Percentiles rank a stretch among this genome's conserved stretches.
phyloP scores from a whole-genome alignment of 2,329 filamentous ascomycete species.

The Nothophoma quercina region DNA sequence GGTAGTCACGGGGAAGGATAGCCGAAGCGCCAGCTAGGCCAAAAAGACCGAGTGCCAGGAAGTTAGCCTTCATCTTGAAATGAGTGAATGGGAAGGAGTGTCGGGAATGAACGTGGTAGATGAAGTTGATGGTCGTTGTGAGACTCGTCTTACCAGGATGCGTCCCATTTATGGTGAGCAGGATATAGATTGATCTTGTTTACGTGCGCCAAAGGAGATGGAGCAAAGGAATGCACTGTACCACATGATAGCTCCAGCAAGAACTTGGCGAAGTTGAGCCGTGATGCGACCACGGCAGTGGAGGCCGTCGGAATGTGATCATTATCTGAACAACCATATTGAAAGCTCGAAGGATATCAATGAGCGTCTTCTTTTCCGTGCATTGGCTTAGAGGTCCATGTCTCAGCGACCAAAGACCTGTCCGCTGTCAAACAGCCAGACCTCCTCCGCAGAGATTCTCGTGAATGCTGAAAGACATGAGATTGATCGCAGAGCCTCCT shows the following conservation, averaged over 20 bases:
- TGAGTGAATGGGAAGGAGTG: slow-evolving; percentile 24
- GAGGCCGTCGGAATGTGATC: slow-evolving; percentile 9
- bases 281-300: slow-evolving; percentile 7
- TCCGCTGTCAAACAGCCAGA: too few species aligned
- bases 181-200: slow-evolving; percentile 36
- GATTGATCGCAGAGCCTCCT: not conserved
- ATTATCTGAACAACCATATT: not conserved
- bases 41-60: slow-evolving; percentile 24
- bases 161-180: slow-evolving; percentile 38
- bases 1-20: slow-evolving; percentile 15
- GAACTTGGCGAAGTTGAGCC: slow-evolving; percentile 22
- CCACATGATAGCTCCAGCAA: slow-evolving; percentile 26
- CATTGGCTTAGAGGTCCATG: too few species aligned
- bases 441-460: too few species aligned
- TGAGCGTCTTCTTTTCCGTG: not conserved
- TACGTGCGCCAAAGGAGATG: slow-evolving; percentile 19
- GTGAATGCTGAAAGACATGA: too few species aligned
- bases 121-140: slow-evolving; percentile 23
- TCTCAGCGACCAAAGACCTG: too few species aligned
- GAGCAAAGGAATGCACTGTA: slow-evolving; percentile 32
- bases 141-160: slow-evolving; percentile 30
- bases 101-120: slow-evolving; percentile 29
- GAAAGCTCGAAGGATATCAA: not conserved
- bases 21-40: slow-evolving; percentile 28
- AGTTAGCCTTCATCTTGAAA: slow-evolving; percentile 33